These are phyloP conservation scores for Leucocoprinus sp. DNA, from an alignment of 768 basidiomycete genomes.

Conservation along the genomic window DNA sequence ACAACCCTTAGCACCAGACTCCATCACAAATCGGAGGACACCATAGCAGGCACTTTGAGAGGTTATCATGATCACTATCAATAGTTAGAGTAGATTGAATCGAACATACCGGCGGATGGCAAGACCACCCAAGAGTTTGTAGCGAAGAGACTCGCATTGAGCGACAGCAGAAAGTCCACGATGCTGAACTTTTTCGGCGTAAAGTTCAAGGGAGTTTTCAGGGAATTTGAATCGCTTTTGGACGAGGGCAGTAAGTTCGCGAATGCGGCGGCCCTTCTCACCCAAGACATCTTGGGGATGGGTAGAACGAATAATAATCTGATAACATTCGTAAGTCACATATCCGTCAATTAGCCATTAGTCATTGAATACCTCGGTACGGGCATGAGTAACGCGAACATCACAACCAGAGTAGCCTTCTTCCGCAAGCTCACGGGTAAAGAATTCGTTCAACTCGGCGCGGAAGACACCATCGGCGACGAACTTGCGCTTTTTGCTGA, in stretches of 20 bases:
- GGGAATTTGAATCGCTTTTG: constrained; percentile 99
- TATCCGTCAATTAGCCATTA: background rate
- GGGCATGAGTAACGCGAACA: constrained; percentile 97
- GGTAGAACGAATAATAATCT: constrained; percentile 99
- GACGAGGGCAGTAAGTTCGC: constrained; percentile 96
- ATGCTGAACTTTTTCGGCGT: constrained; percentile 98
- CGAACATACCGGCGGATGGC: constrained; percentile 87
- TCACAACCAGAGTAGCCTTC: constrained; percentile 99
- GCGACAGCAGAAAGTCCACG: constrained; percentile 98
- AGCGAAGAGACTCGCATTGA: constrained; percentile 95
- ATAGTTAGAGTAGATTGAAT: background rate
- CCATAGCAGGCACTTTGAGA: constrained; percentile 70
- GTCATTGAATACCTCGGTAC: constrained; percentile 74
- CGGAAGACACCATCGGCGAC: constrained; percentile 98
- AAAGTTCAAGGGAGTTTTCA: constrained; percentile 96
- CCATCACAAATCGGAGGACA: constrained; percentile 99
- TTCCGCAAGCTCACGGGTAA: constrained; percentile 94
- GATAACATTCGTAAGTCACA: constrained; percentile 2
- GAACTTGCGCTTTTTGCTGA: constrained; percentile 99
- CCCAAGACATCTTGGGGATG: constrained; percentile 99
- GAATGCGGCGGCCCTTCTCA: constrained; percentile 98
- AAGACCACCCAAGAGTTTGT: constrained; percentile 99
- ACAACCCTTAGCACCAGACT: constrained; percentile 98
- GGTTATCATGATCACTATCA: background rate
- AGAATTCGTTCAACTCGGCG: constrained; percentile 99